These are phyloP conservation scores for Aspergillus homomorphus DNA, from an alignment of 495 filamentous ascomycete species.

Conservation along the genomic window DNA sequence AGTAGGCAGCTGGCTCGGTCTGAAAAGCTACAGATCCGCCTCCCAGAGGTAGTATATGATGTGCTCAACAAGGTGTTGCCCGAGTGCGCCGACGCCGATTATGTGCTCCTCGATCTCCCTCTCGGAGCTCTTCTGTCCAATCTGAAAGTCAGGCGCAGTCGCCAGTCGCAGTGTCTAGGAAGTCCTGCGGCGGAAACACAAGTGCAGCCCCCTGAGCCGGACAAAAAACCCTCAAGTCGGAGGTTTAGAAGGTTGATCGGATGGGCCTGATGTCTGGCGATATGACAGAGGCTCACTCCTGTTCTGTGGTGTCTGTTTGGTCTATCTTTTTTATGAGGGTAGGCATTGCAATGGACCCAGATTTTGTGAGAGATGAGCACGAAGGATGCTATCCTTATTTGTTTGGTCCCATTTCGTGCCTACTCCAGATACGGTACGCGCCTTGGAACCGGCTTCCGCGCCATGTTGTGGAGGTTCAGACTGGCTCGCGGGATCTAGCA, in stretches of 20 bases:
- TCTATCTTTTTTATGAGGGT: no score
- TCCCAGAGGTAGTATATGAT: conserved; percentile 17
- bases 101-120: conserved; percentile 23
- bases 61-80: conserved; percentile 11
- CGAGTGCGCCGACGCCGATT: conserved; percentile 15
- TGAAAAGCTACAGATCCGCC: conserved; percentile 10
- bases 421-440: no score
- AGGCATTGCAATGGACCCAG: no score
- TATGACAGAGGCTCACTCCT: no score
- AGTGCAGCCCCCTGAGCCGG: neutral
- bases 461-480: no score
- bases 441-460: no score
- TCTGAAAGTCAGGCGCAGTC: conserved; percentile 10
- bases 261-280: neutral
- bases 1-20: conserved; percentile 22
- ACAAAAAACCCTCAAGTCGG: neutral
- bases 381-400: no score
- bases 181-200: neutral
- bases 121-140: conserved; percentile 20
- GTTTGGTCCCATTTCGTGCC: no score
- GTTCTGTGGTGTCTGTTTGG: no score
- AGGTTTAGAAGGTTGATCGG: conserved; percentile 5
- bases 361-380: no score
- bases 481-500: no score
- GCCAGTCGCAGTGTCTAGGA: conserved; percentile 5